Evolutionary conservation across 139 green algal species (phyloP), one percentile per base, ranked within the genome.

Genomic region (Micromonas commoda): DNA sequence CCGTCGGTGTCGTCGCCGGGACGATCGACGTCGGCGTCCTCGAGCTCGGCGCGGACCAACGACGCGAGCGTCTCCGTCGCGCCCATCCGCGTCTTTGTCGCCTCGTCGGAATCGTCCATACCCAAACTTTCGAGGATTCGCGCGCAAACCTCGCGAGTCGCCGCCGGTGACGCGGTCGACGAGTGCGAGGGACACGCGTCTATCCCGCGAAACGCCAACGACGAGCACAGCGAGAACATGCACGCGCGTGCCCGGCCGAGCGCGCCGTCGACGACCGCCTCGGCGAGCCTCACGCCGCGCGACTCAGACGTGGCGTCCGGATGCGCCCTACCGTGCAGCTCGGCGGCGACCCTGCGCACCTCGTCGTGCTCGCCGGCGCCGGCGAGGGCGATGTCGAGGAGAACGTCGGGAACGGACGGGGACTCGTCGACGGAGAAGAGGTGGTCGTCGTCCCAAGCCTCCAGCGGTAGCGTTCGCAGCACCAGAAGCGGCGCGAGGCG

Each of bases 21-120:
- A n/a, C n/a, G n/a, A n/a, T n/a, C n/a, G n/a, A n/a, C n/a, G n/a
- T n/a, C n/a, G n/a, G n/a, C n/a, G n/a, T n/a, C n/a, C n/a, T n/a
- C 45, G 45, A 57, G 45, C 28, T 71, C 64, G 23, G 64, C 64
- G 64, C 32, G 26, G 3, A 38, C 45, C 26, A 71, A 51, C 26
- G 64, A 35, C 64, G 64, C 64, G 26, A 71, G 28, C n/a, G 64
- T 71, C 64, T 71, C 64, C 64, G 33, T 38, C 26, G 64, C 64
- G 28, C 64, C 64, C 64, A 38, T 71, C 13, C 33, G 64, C 29
- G 29, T 26, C 64, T 71, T 71, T 3, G 28, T 19, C 2, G 23
- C 4, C 13, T 71, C 64, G 28, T 51, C 29, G 33, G 5, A 26
- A 38, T 71, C 64, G 45, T 16, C 45, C 9, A 57, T 9, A 23